These are phyloP conservation scores for Pogostemon cablin DNA, from an alignment of 257 asterid species.

Conservation along the genomic window DNA sequence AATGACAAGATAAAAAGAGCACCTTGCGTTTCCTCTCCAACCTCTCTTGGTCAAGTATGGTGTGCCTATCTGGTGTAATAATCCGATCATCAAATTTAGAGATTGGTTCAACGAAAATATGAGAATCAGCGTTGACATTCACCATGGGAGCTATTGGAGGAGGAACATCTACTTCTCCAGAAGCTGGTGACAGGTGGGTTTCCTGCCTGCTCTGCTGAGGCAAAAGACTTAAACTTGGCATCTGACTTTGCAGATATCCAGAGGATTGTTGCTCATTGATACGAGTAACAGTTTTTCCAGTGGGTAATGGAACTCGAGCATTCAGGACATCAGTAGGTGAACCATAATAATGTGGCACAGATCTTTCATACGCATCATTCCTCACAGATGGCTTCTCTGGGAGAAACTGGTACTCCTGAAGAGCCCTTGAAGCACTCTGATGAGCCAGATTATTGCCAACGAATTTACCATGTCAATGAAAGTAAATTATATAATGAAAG, in stretches of 20 bases:
- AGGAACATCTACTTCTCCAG: constrained; percentile 55
- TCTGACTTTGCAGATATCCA: constrained; percentile 54
- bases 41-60: constrained; percentile 61
- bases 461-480: no score
- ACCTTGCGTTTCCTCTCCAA: constrained; percentile 90
- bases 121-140: constrained; percentile 49
- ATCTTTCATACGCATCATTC: constrained; percentile 54
- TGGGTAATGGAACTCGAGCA: constrained; percentile 52
- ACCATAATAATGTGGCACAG: constrained; percentile 51
- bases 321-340: constrained; percentile 56
- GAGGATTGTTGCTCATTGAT: constrained; percentile 56
- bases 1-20: constrained; percentile 23
- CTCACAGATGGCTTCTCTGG: constrained; percentile 78
- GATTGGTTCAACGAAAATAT: constrained; percentile 47
- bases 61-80: constrained; percentile 54
- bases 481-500: no score
- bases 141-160: constrained; percentile 41
- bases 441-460: constrained; percentile 26
- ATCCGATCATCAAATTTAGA: constrained; percentile 46
- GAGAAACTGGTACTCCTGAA: constrained; percentile 80
- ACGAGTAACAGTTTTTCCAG: constrained; percentile 50
- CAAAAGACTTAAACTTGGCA: constrained; percentile 55
- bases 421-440: constrained; percentile 71
- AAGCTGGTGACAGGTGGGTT: constrained; percentile 51
- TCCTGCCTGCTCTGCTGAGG: constrained; percentile 64